Percentiles rank a stretch among this genome's conserved stretches.
These are phyloP conservation scores for Cetraspora pellucida DNA, from an alignment of 192 early-diverging fungal species.

Conservation along the genomic window DNA sequence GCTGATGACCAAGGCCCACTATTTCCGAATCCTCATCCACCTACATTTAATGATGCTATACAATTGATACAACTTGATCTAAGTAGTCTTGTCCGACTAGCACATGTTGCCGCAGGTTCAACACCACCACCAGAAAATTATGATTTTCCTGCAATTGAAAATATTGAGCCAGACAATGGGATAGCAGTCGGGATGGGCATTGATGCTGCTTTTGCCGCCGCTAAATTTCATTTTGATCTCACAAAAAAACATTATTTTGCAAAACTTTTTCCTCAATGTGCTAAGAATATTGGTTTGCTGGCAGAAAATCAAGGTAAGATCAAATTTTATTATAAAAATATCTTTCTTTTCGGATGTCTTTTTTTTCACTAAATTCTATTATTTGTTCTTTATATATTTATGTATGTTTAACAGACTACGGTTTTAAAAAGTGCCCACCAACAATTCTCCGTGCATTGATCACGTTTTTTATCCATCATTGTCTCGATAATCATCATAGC, in stretches of 20 bases:
- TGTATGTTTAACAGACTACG: constrained; percentile 42
- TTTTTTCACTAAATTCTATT: background rate
- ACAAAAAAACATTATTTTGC: constrained; percentile 68
- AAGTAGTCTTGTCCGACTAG: constrained; percentile 53
- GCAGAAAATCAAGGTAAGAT: constrained; percentile 54
- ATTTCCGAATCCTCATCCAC: constrained; percentile 58
- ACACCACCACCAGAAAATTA: constrained; percentile 60
- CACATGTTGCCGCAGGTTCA: constrained; percentile 64
- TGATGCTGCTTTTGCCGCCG: constrained; percentile 57
- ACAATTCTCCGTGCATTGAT: constrained; percentile 67
- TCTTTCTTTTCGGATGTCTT: background rate
- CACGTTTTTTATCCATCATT: constrained; percentile 66
- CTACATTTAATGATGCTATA: constrained; percentile 59
- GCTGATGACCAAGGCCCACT: constrained; percentile 55
- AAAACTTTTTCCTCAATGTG: constrained; percentile 69
- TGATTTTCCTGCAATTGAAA: constrained; percentile 52
- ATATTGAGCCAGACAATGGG: constrained; percentile 53
- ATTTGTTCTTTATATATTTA: background rate
- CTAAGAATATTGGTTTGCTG: constrained; percentile 48
- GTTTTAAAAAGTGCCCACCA: constrained; percentile 70
- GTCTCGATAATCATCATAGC: constrained; percentile 58
- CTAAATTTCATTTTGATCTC: constrained; percentile 73
- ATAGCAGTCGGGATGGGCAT: constrained; percentile 63
- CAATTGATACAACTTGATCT: constrained; percentile 54
- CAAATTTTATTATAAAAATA: constrained; percentile 25